A percentile compares a stretch with the other conserved stretches of the same genome.
These are phyloP conservation scores for Fragaria vesca DNA, from an alignment of 306 rosid species.

Conservation along the genomic window DNA sequence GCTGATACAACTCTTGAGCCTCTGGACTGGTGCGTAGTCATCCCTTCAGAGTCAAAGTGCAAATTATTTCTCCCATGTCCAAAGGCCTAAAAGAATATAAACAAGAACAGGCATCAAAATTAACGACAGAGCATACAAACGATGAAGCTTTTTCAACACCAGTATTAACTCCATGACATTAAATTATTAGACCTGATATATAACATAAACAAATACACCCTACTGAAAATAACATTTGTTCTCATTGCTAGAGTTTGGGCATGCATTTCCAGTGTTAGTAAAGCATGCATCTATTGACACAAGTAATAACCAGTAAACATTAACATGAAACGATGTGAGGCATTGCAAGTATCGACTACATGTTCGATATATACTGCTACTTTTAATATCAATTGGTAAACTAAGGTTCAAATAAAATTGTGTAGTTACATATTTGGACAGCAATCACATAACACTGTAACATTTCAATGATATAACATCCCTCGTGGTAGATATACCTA, in stretches of 20 bases:
- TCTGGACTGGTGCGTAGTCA: slow-evolving; percentile 40
- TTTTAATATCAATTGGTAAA: neutral
- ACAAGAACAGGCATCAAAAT: slow-evolving; percentile 6
- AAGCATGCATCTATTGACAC: neutral
- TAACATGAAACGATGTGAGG: neutral
- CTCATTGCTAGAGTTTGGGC: neutral
- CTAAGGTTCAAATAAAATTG: neutral
- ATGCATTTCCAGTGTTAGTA: neutral
- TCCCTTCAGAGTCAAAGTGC: slow-evolving; percentile 47
- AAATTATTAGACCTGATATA: neutral
- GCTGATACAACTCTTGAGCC: slow-evolving; percentile 43
- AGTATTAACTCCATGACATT: neutral
- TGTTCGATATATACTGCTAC: neutral
- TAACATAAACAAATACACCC: neutral
- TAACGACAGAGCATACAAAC: neutral
- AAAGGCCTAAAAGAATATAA: slow-evolving; percentile 45
- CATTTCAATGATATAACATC: neutral
- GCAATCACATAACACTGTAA: neutral
- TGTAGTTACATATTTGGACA: neutral
- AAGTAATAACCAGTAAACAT: neutral
- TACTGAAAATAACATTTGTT: neutral
- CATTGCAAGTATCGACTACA: neutral
- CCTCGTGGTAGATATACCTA: neutral
- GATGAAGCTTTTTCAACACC: neutral
- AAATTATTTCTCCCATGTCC: slow-evolving; percentile 41